Percentiles rank a stretch among this genome's conserved stretches.
phyloP scores from a whole-genome alignment of 1,139 yeast species.

The Candida gigantensis region DNA sequence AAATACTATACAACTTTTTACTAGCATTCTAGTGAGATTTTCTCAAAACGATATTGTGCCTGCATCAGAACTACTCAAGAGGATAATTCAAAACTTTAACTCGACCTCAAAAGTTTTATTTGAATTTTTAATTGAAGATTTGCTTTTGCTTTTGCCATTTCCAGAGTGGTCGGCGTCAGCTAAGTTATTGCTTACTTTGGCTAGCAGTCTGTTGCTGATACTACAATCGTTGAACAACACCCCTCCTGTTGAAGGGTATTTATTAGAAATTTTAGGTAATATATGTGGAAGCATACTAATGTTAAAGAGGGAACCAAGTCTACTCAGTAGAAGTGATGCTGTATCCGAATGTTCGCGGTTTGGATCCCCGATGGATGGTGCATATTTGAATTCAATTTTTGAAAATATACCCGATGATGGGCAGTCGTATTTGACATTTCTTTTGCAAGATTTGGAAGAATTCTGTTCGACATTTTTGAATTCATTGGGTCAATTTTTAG shows the following conservation, averaged over 20 bases:
- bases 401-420: neutral
- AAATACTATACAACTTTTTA: constrained; percentile 46
- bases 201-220: constrained; percentile 8
- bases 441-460: constrained; percentile 24
- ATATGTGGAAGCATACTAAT: constrained; percentile 7
- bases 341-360: too few species aligned
- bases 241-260: too few species aligned
- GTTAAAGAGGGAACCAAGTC: neutral
- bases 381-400: neutral
- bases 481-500: constrained; percentile 49
- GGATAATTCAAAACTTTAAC: constrained; percentile 2
- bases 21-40: constrained; percentile 45
- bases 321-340: too few species aligned
- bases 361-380: too few species aligned
- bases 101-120: constrained; percentile 36
- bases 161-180: constrained; percentile 70
- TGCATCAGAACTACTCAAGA: neutral
- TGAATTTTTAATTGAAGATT: constrained; percentile 57
- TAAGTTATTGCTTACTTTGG: constrained; percentile 6
- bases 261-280: constrained; percentile 13
- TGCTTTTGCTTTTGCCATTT: constrained; percentile 44
- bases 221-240: too few species aligned
- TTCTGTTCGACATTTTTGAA: constrained; percentile 56
- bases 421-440: neutral
- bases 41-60: neutral